Conservation (phyloP, 192 early-diverging fungal genomes). For the Coemansia sp. region DNA sequence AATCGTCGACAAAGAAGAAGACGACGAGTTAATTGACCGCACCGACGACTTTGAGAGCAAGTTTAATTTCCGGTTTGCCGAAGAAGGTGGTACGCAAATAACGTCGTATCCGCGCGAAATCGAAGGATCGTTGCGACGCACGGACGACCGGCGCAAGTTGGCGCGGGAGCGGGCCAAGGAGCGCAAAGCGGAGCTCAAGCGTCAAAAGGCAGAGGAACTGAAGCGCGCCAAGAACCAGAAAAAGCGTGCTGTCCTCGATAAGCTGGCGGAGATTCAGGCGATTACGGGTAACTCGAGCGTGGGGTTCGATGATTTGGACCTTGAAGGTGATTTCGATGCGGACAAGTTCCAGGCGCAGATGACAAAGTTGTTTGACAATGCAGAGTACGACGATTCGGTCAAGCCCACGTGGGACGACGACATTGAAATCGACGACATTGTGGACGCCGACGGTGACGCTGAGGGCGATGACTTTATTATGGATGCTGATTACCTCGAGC, state of each 20-base stretch:
- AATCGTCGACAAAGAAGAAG: slow-evolving; percentile 73
- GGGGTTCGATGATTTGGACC: slow-evolving; percentile 75
- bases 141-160: slow-evolving; percentile 75
- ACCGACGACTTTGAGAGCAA: slow-evolving; percentile 85
- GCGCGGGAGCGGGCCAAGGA: slow-evolving; percentile 70
- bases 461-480: slow-evolving; percentile 68
- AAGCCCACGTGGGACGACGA: slow-evolving; percentile 91
- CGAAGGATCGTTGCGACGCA: slow-evolving; percentile 77
- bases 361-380: slow-evolving; percentile 64
- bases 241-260: slow-evolving; percentile 79
- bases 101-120: slow-evolving; percentile 79
- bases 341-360: slow-evolving; percentile 84
- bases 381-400: slow-evolving; percentile 54
- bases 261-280: slow-evolving; percentile 80
- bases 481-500: slow-evolving; percentile 88
- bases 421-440: slow-evolving; percentile 69
- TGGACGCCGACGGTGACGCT: slow-evolving; percentile 27
- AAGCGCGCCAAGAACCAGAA: slow-evolving; percentile 91
- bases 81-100: slow-evolving; percentile 69
- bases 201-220: slow-evolving; percentile 75
- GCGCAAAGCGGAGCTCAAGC: slow-evolving; percentile 72
- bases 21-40: slow-evolving; percentile 74
- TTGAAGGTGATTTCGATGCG: slow-evolving; percentile 93
- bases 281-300: slow-evolving; percentile 73
- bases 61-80: slow-evolving; percentile 95